Conservation (phyloP, 2,329 filamentous ascomycete species). For the Fusarium heterosporum region DNA sequence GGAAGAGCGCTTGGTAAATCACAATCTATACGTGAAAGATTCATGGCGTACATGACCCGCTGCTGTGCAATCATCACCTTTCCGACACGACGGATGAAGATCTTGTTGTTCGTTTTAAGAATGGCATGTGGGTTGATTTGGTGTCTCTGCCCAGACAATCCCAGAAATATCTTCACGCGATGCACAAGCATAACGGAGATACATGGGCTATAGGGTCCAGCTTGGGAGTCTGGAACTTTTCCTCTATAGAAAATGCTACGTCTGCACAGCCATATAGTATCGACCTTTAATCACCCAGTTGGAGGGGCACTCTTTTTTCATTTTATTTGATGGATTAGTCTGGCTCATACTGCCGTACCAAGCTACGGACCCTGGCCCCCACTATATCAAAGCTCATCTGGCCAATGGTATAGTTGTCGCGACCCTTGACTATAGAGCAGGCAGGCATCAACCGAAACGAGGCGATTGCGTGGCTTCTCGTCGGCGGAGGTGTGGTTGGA, state of each 20-base stretch:
- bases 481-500: too few relatives aligned
- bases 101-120: constrained; percentile 6
- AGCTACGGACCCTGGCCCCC: constrained; percentile 4
- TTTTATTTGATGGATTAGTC: constrained; percentile 3
- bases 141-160: constrained; percentile 6
- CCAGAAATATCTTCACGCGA: constrained; percentile 6
- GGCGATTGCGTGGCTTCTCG: too few relatives aligned
- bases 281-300: constrained; percentile 4
- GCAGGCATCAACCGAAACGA: too few relatives aligned
- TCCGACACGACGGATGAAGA: background rate
- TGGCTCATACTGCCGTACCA: constrained; percentile 10
- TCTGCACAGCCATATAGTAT: background rate
- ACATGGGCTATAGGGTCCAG: constrained; percentile 11
- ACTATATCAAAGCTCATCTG: constrained; percentile 8
- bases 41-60: constrained; percentile 1
- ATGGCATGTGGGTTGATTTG: constrained; percentile 11
- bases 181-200: constrained; percentile 13
- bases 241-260: constrained; percentile 6
- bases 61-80: constrained; percentile 2
- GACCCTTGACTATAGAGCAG: background rate
- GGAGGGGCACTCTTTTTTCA: constrained; percentile 9
- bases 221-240: constrained; percentile 5
- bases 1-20: constrained; percentile 8
- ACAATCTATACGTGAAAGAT: constrained; percentile 10
- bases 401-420: constrained; percentile 5